Evolutionary conservation across 75 land plant genomes (phyloP).

Genomic region (Adiantum capillusveneris): DNA sequence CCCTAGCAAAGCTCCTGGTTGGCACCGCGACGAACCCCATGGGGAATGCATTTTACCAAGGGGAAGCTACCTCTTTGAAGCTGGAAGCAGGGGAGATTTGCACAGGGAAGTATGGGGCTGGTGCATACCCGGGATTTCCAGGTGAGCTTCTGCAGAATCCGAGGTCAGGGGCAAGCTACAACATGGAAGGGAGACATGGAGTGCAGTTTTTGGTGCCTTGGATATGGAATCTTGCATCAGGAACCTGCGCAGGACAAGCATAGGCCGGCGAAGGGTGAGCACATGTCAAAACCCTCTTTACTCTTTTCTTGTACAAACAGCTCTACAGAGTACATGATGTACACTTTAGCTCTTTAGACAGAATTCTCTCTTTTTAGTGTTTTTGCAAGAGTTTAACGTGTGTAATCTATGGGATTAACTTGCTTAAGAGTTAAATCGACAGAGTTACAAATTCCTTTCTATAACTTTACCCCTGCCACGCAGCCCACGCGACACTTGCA

Average conservation of each 20-base stretch:
- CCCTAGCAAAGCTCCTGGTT: constrained; percentile 61
- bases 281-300: no score
- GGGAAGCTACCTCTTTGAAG: constrained; percentile 50
- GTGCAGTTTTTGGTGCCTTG: constrained; percentile 67
- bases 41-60: constrained; percentile 76
- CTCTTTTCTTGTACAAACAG: no score
- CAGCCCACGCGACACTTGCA: no score
- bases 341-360: no score
- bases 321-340: no score
- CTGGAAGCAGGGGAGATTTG: constrained; percentile 72
- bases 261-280: no score
- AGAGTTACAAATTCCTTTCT: no score
- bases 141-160: constrained; percentile 51
- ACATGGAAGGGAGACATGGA: constrained; percentile 49
- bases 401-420: no score
- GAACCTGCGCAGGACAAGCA: constrained; percentile 12
- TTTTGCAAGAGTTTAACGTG: no score
- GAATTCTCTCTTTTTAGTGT: no score
- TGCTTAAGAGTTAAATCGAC: no score
- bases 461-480: no score
- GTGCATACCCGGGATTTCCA: constrained; percentile 59
- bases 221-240: constrained; percentile 56
- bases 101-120: constrained; percentile 64
- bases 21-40: constrained; percentile 62
- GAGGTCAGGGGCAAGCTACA: constrained; percentile 41